Evolutionary conservation across 1,139 yeast genomes (phyloP), one percentile per base, ranked within the genome.

Genomic region (Citeromyces hawaiiensis): DNA sequence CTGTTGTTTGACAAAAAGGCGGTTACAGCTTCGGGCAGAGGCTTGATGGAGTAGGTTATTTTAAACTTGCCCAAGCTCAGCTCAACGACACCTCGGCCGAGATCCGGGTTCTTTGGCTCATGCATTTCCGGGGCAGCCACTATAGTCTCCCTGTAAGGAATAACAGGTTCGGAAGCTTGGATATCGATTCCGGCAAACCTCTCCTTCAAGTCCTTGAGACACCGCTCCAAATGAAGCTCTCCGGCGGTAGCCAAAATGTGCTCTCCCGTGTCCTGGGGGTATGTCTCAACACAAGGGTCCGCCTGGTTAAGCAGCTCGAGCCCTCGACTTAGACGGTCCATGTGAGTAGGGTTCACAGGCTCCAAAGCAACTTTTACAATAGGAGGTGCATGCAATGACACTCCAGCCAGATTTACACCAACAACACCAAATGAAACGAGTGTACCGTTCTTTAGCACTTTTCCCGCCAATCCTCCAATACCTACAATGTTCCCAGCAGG

Each of bases 401-500:
- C 53, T 64, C 94, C 72, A 44, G 91, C 81, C 56, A 93, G 56
- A 65, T 79, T 74, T 44, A 86, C 65, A 57, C 94, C 76, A 37
- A 66, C 50, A 33, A 66, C 47, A 42, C 70, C 60, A 32, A 66
- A 51, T 48, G 59, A 52, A 14, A 83, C 68, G 36, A 91, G 58
- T 0, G 98, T 87, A 38, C 95, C 98, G 53, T 80, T 85, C 56
- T 93, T 93, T 47, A 91, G 61, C 23, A 91, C 72, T 39, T 75
- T 75, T 9, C 83, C 83, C 16, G 82, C 96, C 35, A 93, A 66
- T 0, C 98, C 98, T 21, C 87, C 93, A 40, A 93, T 81, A 38
- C 97, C 99, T 6, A 86, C 94, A 47, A 93, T 86, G 48, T 83
- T 86, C 30, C 99, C 99, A 2, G 97, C 93, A 2, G 96, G 96